These are phyloP conservation scores for Mucor racemosus DNA, from an alignment of 371 early-diverging fungal genomes.

Conservation along the genomic window DNA sequence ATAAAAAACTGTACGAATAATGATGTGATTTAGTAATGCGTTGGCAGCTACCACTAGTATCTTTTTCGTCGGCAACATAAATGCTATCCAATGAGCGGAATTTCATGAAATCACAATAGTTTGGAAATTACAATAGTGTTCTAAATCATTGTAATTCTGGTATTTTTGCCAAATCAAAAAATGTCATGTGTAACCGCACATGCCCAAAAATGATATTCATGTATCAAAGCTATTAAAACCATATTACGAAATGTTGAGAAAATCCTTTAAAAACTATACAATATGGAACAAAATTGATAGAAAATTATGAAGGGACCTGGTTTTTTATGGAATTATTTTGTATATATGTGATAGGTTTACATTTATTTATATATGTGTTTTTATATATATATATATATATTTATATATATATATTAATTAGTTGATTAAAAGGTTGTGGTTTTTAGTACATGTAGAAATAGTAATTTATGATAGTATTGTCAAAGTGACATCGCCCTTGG, in stretches of 20 bases:
- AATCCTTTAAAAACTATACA: not conserved
- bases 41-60: no score
- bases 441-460: not conserved
- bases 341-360: not conserved
- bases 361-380: conserved; percentile 1
- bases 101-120: not conserved
- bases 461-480: conserved; percentile 22
- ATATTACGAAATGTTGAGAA: not conserved
- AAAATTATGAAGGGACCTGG: not conserved
- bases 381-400: not conserved
- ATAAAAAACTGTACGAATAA: no score
- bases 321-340: not conserved
- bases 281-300: not conserved
- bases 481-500: conserved; percentile 31
- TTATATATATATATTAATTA: not conserved
- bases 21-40: no score
- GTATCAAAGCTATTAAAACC: not conserved
- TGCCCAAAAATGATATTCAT: no score
- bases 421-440: not conserved
- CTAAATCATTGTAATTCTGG: not conserved
- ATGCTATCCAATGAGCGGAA: not conserved
- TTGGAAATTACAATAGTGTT: not conserved
- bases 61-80: no score
- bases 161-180: not conserved
- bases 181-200: not conserved